phyloP scores from a whole-genome alignment of 2,329 filamentous ascomycete species.

The Colletotrichum lupini region DNA sequence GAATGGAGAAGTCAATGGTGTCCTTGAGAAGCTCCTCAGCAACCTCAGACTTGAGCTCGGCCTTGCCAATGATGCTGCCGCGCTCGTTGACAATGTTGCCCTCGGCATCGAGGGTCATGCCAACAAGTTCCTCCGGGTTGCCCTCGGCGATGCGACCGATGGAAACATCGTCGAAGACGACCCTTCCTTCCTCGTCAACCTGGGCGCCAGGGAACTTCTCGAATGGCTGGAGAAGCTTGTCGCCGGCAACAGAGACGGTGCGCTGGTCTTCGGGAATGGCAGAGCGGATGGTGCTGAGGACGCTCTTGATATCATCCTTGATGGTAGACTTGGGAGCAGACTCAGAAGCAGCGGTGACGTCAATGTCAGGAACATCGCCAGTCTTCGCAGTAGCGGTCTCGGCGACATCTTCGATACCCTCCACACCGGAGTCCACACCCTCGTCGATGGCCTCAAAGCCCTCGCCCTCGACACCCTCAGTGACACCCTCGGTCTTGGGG shows the following conservation, averaged over 20 bases:
- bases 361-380: constrained; percentile 11
- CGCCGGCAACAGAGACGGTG: constrained; percentile 31
- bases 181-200: constrained; percentile 49
- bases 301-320: constrained; percentile 25
- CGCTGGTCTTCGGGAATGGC: constrained; percentile 24
- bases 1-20: constrained; percentile 56
- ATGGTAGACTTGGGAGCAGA: constrained; percentile 18
- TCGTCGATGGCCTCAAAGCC: background rate
- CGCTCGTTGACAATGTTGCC: constrained; percentile 50
- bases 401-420: background rate
- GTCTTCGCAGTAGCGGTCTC: constrained; percentile 8
- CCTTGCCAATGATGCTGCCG: constrained; percentile 48
- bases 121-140: constrained; percentile 47
- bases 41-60: constrained; percentile 45
- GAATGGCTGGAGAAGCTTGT: constrained; percentile 42
- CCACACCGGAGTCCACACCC: background rate
- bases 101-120: constrained; percentile 49
- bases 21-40: constrained; percentile 43
- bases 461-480: background rate
- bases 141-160: constrained; percentile 52
- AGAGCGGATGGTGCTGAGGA: constrained; percentile 28
- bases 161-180: constrained; percentile 49
- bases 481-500: background rate
- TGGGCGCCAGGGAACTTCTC: constrained; percentile 49
- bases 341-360: constrained; percentile 1